Evolutionary conservation across 1,284 basidiomycete species (phyloP), one percentile per base, ranked within the genome.

Genomic region (Phlebopus sp.): DNA sequence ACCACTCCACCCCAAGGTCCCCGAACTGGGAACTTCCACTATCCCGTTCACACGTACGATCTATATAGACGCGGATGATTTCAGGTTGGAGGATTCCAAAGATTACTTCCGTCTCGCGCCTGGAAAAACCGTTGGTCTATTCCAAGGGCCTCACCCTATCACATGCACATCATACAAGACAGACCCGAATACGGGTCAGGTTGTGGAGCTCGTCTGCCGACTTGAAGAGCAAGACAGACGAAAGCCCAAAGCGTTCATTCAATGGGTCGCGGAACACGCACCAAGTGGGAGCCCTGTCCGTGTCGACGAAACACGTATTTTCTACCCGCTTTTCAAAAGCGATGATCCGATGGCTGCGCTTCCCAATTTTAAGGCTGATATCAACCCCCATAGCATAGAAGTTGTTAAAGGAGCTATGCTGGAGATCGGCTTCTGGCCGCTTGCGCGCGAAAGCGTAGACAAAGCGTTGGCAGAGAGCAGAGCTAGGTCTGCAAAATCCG

Each of bases 71-170:
- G 74, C 77, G 23, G 92, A 96, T 52, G 97, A 99, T 70, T 99
- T 99, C 79, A 79, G 96, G 45, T 71, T 86, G 23, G 82, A 90
- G 58, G 95, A 97, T 63, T 92, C 92, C 15, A 86, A 88, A 55
- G 96, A 99, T 67, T 99, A 97, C 73, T 99, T 97, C 84, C 86
- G 97, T 18, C 82, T 99, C 36, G 94, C 95, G 2, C 97, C 97
- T 3, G 94, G 94, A 37, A 97, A 97, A 75, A 92, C 92, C 0
- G 96, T 99, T 37, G 97, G 97, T 21, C 75, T 99, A 27, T 95
- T 98, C 76, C 90, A 96, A 68, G 94, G 88, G n/a, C 94, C 95
- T 4, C 76, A 86, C 69, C 92, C 95, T 6, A 90, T 99, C 66
- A 95, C 92, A n/a, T 97, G 92, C 69, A 88, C 82, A 11, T 91